phyloP scores from a whole-genome alignment of 1,139 yeast genomes.

The Zygoascus hellenicus region DNA sequence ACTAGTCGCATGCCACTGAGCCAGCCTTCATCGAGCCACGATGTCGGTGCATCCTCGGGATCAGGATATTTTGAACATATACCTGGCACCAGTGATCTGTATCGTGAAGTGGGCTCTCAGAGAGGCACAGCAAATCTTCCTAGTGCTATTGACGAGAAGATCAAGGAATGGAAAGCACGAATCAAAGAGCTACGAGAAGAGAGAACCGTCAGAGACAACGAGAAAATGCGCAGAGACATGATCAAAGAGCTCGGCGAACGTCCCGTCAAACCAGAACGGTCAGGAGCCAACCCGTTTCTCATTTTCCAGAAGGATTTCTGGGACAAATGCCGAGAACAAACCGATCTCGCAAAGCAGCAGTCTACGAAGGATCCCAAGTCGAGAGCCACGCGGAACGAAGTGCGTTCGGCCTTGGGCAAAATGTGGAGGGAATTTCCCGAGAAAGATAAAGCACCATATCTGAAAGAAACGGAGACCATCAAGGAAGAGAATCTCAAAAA shows the following conservation, averaged over 20 bases:
- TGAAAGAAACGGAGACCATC: slow-evolving; percentile 32
- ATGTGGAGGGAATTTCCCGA: slow-evolving; percentile 41
- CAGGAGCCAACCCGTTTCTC: slow-evolving; percentile 39
- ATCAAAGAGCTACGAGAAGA: slow-evolving; percentile 25
- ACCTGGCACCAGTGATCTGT: slow-evolving; percentile 1
- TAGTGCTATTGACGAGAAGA: slow-evolving; percentile 9
- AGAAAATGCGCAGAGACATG: slow-evolving; percentile 33
- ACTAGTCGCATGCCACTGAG: not conserved
- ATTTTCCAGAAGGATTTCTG: slow-evolving; percentile 41
- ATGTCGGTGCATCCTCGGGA: slow-evolving; percentile 2
- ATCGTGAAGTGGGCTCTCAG: slow-evolving; percentile 7
- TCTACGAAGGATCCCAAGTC: slow-evolving; percentile 30
- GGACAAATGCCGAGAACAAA: slow-evolving; percentile 37
- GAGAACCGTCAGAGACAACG: slow-evolving; percentile 28
- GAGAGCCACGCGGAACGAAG: slow-evolving; percentile 38
- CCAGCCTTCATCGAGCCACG: not conserved
- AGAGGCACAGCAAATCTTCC: slow-evolving; percentile 2
- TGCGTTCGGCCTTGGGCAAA: slow-evolving; percentile 38
- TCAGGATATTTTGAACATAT: slow-evolving; percentile 9
- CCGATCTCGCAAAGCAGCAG: slow-evolving; percentile 33
- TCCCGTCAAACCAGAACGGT: slow-evolving; percentile 37
- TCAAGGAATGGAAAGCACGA: slow-evolving; percentile 11
- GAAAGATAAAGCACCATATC: slow-evolving; percentile 35
- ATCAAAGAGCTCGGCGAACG: slow-evolving; percentile 35
- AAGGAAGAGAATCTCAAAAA: slow-evolving; percentile 34